Evolutionary conservation across 306 rosid genomes (phyloP), one percentile per base, ranked within the genome.

Genomic region (Cicer yamashitae): DNA sequence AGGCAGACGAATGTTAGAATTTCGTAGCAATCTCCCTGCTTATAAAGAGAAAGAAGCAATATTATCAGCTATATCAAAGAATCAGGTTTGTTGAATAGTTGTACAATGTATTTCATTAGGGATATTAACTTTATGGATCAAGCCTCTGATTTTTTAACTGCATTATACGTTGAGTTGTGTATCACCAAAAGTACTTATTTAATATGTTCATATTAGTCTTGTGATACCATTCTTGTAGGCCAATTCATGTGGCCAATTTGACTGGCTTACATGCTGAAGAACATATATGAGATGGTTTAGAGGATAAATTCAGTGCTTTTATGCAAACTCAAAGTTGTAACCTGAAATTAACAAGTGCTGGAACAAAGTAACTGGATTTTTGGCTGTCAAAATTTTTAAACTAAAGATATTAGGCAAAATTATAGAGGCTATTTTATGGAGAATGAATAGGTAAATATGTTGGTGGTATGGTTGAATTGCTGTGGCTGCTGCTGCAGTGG

Each of bases 21-120:
- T 94, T 78, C 93, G 99, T 67, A 81, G 85, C 62, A 82, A 81
- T 78, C 99, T 94, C 78, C 97, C 97, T 68, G 93, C 91, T 45
- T 94, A 89, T 85, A 88, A 86, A 77, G 89, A 87, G 88, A 90
- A 87, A 93, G 96, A 87, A 81, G 78, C 91, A 51, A 73, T 94
- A 77, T 81, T 94, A 78, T 71, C 89, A 60, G 77, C 87, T 74
- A 70, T 92, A 74, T 82, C 96, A 77, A 85, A 25, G 38, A 89
- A 94, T 87, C 99, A 94, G 99, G 99, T 89, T 48, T 57, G 71
- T 59, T 79, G 59, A 75, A 37, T 79, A 76, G 41, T 43, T 67
- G 50, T 47, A 17, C 6, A 59, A 59, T 12, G 41, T 34, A 8
- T 73, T 62, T 74, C 58, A n/a, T 81, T 71, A 30, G 40, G 79